Evolutionary conservation across 2,329 filamentous ascomycete species (phyloP), one percentile per base, ranked within the genome.

Genomic region (Ophioceras dolichostomum): DNA sequence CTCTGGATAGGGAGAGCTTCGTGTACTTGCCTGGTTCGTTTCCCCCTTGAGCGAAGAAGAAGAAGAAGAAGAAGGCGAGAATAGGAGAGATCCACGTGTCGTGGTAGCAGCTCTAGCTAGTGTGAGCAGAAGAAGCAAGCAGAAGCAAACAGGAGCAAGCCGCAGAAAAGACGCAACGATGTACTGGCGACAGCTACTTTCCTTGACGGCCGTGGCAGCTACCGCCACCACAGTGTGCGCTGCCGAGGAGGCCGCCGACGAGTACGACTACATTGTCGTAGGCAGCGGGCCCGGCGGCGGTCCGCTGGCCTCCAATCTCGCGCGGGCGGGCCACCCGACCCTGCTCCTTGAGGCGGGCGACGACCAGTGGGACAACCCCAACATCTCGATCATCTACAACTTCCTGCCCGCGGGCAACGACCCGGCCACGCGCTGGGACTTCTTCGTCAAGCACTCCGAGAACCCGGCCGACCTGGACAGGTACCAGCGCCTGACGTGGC

Each of bases 281-380:
- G 75, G 75, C 13, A 72, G 69, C n/a, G 73, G 73, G 2, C 63
- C 73, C 2, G 74, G 74, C 24, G 73, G 74, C 40, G 71, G 67
- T 9, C 72, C 74, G 17, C 49, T 78, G 5, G 72, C 74, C 3
- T 67, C 68, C 7, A 64, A 73, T 27, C 63, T 79, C 18, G 75
- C 74, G 6, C 54, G 72, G 24, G 71, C 70, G 16, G 75, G 74
- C 29, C 65, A 70, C 57, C 71, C 65, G 45, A 71, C 70, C 4
- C 64, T 79, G 7, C 60, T 79, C 9, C 65, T 79, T 36, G 75
- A 79, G 45, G 74, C 73, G 6, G 75, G 73, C 34, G 68, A 73
- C 39, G 74, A 79, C 45, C 64, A 76, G 45, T 67, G 64, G 28
- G 50, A 52, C 17, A 52, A 57, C 34, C 53, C 60, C 41, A 61